A percentile compares a stretch with the other conserved stretches of the same genome.
phyloP scores from a whole-genome alignment of 2,329 filamentous ascomycete species.

The Cercospora zeae-maydis region DNA sequence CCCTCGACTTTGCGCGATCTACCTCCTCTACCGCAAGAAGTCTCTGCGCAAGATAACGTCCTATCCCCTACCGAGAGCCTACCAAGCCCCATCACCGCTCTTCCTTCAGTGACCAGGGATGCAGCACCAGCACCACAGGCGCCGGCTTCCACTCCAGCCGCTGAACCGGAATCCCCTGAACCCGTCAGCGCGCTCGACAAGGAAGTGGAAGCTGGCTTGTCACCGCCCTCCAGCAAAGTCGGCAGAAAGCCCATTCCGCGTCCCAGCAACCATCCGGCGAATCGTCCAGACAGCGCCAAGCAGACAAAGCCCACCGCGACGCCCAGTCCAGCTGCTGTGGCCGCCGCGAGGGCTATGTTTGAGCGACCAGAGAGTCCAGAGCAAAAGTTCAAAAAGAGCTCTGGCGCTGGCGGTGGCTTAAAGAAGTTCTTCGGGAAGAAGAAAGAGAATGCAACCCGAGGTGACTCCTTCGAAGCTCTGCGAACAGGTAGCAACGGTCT shows the following conservation, averaged over 20 bases:
- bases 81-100: slow-evolving; percentile 6
- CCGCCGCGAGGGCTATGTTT: slow-evolving; percentile 34
- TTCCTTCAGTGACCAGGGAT: slow-evolving; percentile 5
- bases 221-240: slow-evolving; percentile 25
- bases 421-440: slow-evolving; percentile 63
- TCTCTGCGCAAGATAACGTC: not conserved
- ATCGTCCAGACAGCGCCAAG: slow-evolving; percentile 33
- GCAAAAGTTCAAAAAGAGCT: slow-evolving; percentile 41
- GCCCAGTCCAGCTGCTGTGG: slow-evolving; percentile 31
- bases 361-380: slow-evolving; percentile 33
- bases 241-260: slow-evolving; percentile 35
- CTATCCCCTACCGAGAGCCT: not conserved
- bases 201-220: slow-evolving; percentile 20
- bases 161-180: slow-evolving; percentile 3
- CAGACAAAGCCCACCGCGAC: slow-evolving; percentile 27
- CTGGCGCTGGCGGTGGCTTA: slow-evolving; percentile 47
- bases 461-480: slow-evolving; percentile 50
- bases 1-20: slow-evolving; percentile 6
- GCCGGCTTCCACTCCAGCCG: slow-evolving; percentile 2
- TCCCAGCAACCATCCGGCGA: slow-evolving; percentile 43
- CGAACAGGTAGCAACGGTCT: slow-evolving; percentile 31
- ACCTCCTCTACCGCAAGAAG: slow-evolving; percentile 9
- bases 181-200: slow-evolving; percentile 24
- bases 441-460: slow-evolving; percentile 51
- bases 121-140: slow-evolving; percentile 19